Evolutionary conservation across 768 basidiomycete species (phyloP), one percentile per base, ranked within the genome.

Genomic region (Pleurotus djamor): DNA sequence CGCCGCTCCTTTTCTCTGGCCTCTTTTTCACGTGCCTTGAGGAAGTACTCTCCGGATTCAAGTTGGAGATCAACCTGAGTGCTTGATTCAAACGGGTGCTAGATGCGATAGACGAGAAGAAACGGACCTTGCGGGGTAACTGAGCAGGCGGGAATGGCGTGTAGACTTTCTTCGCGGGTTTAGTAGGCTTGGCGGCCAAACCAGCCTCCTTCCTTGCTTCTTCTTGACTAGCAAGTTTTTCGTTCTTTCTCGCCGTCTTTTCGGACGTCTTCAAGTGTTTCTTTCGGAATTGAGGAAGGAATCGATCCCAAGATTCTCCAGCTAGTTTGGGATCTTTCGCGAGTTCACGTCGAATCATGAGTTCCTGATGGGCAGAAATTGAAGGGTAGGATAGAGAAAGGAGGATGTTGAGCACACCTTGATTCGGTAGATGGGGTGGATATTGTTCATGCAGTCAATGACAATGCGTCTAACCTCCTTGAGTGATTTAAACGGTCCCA

Each of bases 141-240:
- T 98, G 97, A 6, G 96, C 78, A 35, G 97, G 97, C 38, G 97
- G 97, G 85, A 98, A 99, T 1, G 97, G 97, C n/a, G 97, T 98
- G 73, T 98, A 98, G 13, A 87, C 80, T 72, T 96, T 96, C 85
- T 96, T 96, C 65, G 84, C 80, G 17, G 76, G 78, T 66, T 86
- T 73, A 50, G 81, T 75, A 55, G 79, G 77, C 62, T 76, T 68
- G 52, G 71, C 66, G n/a, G 76, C 79, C 17, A 89, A 67, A 4
- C 88, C 89, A n/a, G 87, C 91, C 51, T 83, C 85, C 62, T 81
- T 77, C 50, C 87, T 81, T 13, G 86, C 86, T 64, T 83, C 84
- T 33, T 83, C 79, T 69, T 88, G 89, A 41, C 79, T 71, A 17
- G 81, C 76, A 14, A 87, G 59, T 50, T 73, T 80, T 52, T 91